phyloP scores from a whole-genome alignment of 108 stramenopile species.

The Fistulifera solaris region DNA sequence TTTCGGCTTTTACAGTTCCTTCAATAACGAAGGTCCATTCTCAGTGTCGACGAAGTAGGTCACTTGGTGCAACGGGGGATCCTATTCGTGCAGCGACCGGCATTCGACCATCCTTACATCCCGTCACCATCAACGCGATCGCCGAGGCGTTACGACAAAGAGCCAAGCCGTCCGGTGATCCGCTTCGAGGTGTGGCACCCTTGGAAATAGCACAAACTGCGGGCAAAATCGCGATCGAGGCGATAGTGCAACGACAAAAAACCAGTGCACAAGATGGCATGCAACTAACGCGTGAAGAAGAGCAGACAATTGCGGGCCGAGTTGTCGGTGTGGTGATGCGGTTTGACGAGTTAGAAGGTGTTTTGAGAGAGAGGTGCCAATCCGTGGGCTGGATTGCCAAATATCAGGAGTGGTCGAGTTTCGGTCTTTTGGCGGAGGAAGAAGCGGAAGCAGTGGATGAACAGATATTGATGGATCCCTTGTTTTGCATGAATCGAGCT shows the following conservation, averaged over 20 bases:
- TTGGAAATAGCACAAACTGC: constrained; percentile 56
- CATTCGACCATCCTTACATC: constrained; percentile 77
- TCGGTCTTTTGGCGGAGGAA: constrained; percentile 43
- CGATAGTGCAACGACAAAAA: constrained; percentile 45
- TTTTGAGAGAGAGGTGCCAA: constrained; percentile 21
- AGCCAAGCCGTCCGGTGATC: constrained; percentile 4
- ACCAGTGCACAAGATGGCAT: constrained; percentile 41
- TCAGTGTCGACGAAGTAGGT: too few species aligned
- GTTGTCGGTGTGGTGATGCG: constrained; percentile 78
- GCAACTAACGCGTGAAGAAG: constrained; percentile 32
- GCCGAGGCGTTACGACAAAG: constrained; percentile 56
- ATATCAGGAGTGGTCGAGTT: constrained; percentile 54
- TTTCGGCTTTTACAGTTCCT: too few species aligned
- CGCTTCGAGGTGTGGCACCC: constrained; percentile 17
- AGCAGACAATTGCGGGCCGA: constrained; percentile 64
- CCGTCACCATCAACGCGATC: constrained; percentile 74
- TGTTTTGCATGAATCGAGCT: constrained; percentile 65
- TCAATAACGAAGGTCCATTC: too few species aligned
- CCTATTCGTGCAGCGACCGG: constrained; percentile 54
- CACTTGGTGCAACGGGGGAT: constrained; percentile 35
- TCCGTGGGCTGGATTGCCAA: constrained; percentile 38
- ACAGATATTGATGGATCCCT: constrained; percentile 48
- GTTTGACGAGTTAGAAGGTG: constrained; percentile 47
- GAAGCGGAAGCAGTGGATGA: constrained; percentile 20
- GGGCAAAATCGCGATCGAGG: constrained; percentile 42